Base-by-base conservation (phyloP, 495 filamentous ascomycete species). In the Alectoria sarmentosa region DNA sequence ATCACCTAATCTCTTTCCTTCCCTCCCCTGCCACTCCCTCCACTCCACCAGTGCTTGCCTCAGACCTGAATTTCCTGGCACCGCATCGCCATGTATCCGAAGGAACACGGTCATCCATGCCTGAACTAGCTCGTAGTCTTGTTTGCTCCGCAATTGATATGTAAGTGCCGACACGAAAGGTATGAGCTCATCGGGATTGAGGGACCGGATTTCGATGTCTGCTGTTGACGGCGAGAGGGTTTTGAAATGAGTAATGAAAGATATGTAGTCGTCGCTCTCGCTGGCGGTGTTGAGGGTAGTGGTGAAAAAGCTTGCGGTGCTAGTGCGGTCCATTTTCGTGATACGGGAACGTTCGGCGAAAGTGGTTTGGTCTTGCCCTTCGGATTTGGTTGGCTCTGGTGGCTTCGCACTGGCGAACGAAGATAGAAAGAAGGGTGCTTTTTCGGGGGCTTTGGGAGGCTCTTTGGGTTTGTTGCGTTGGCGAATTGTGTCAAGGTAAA, bases 31-130 rank as follows among this genome's bases (percentile, higher is more conserved):
- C 63, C 84, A 80, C 57, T 74, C 75, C 71, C 82, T 82, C 91
- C 91, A 96, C 62, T 78, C 76, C 32, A 70, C 70, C 61, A 94
- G 72, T 62, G 78, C 83, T 14, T 74, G 73, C 62, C 72, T 79
- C 60, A 93, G 69, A 21, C 65, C 82, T 80, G 41, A 79, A 81
- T 73, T 96, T 91, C 63, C 73, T 14, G 88, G 74, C 17, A 80
- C 75, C 63, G 30, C 62, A 4, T 88, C 86, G 13, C 80, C 81
- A 75, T 97, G 91, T 42, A 93, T 73, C 58, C 86, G 83, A 62
- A 98, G 69, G 69, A 97, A 94, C 0, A 97, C 92, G 21, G 86
- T 84, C 89, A 98, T 96, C 94, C 95, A 98, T 14, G 90, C 90
- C 76, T 96, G 91, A 48, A 90, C 87, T 57, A 98, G 80, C 72